Base-by-base conservation (phyloP, 202 grass and related monocot species). In the Carex arenaria region DNA sequence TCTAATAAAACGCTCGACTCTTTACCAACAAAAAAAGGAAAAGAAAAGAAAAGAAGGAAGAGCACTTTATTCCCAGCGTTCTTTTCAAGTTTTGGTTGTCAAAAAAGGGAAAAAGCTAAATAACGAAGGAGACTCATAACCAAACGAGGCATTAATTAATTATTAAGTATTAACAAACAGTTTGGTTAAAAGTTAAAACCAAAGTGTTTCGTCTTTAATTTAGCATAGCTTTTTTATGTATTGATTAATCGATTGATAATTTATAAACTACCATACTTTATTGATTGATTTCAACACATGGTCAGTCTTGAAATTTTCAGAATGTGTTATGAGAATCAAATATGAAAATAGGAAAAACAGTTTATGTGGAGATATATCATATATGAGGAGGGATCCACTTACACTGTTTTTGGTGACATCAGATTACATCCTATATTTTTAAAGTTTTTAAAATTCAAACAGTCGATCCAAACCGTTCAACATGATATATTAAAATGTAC, bases 11-110 rank as follows among this genome's bases (percentile, higher is more conserved):
- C 18, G n/a, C 56, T 60, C 1, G 6, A 60, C n/a, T 4, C 56
- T n/a, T 60, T 1, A 60, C 14, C 17, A 11, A 72, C 22, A 23
- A 18, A 26, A 52, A 4, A 51, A 72, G 3, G 51, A 22, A 17
- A 17, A 15, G 22, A 17, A 17, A 15, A 13, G 4, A 40, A 67
- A 14, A 9, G 10, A 43, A 31, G 13, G 4, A 13, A 49, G 9
- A 49, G 40, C 10, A 6, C 70, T 9, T 34, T 34, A 34, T 17
- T 74, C 10, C 14, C 26, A 75, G 49, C 22, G 51, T 76, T 76
- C 26, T 56, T 76, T 76, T 57, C 51, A 76, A 57, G 47, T 76
- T 55, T 76, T 32, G 72, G 72, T 76, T 56, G 72, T 76, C 23
- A 56, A 49, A 56, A 55, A 56, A 55, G 56, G 49, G 55, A 32